Conservation (phyloP, 1,139 yeast species). For the Sugiyamaella novakii region DNA sequence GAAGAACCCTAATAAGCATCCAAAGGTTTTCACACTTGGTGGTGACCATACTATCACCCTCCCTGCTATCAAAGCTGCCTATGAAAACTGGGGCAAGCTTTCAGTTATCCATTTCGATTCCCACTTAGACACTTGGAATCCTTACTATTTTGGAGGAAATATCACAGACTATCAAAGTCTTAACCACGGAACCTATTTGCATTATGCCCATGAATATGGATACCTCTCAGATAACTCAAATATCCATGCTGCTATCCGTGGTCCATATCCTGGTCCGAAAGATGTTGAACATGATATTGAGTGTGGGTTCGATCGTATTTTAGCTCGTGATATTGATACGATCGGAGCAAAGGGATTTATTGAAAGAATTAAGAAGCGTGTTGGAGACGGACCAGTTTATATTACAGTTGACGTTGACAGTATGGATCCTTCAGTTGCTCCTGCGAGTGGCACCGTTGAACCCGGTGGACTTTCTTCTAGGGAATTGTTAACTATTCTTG, state of each 20-base stretch:
- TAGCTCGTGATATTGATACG: constrained; percentile 69
- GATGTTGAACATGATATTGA: constrained; percentile 65
- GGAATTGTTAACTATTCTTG: constrained; percentile 61
- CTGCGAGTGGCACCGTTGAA: constrained; percentile 82
- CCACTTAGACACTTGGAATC: constrained; percentile 71
- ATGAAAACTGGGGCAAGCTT: constrained; percentile 59
- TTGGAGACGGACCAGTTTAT: constrained; percentile 65
- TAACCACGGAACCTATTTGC: constrained; percentile 75
- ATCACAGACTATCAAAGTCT: constrained; percentile 44
- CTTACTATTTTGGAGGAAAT: constrained; percentile 72
- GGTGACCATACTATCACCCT: constrained; percentile 65
- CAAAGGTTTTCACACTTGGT: constrained; percentile 22
- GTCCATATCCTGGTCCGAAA: constrained; percentile 44
- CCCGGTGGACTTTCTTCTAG: constrained; percentile 78
- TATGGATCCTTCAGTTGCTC: constrained; percentile 74
- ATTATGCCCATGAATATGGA: constrained; percentile 62
- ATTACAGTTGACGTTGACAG: constrained; percentile 75
- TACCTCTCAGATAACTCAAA: constrained; percentile 52
- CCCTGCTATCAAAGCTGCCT: constrained; percentile 64
- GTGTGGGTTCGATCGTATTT: constrained; percentile 62
- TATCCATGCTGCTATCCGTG: constrained; percentile 68
- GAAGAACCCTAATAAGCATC: constrained; percentile 49
- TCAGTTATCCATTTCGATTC: constrained; percentile 75
- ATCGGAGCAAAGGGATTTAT: constrained; percentile 48
- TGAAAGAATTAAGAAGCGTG: constrained; percentile 53